Base-by-base conservation (phyloP, 768 basidiomycete genomes). In the Heimioporus sp. region DNA sequence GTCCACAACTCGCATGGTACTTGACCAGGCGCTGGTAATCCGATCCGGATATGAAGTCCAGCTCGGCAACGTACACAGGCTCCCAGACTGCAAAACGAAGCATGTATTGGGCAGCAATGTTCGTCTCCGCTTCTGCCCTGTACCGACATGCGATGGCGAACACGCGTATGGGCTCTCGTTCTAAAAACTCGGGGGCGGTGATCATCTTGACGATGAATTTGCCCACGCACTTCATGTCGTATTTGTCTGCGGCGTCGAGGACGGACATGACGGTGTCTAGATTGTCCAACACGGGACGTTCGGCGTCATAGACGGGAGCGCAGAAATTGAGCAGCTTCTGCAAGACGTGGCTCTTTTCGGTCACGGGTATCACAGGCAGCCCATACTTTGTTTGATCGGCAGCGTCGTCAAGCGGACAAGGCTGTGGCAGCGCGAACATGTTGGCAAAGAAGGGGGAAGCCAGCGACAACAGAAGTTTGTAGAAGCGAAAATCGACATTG, bases 371-470 rank as follows among this genome's bases (percentile, higher is more conserved):
- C 46, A 81, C 63, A 19, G 77, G 73, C 3, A 74, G 60, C 2
- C 65, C 72, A 39, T 70, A 62, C 48, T 66, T 67, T 38, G 49
- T 71, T 37, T 60, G 58, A 53, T 71, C 63, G 12, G 62, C 65
- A 16, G 59, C 46, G 13, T 55, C 57, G 41, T 70, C 69, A 10
- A 62, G 54, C 10, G 65, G 49, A 19, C 46, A 42, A 2, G 81
- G 74, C 37, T 72, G 71, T 21, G 82, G 82, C 24, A 84, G 63
- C 9, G 74, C 72, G 56, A 85, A 79, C 71, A 82, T 78, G 55
- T 74, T 72, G 43, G 71, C 70, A 56, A 86, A 85, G 63, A 86
- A 77, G 5, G 79, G 72, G 10, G 85, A 86, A 1, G 81, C 77
- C 15, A 82, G 60, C 16, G 79, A 73, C 11, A 86, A 70, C 49